Evolutionary conservation across 1,284 basidiomycete species (phyloP).

Genomic region (Boletus albobrunnescens): DNA sequence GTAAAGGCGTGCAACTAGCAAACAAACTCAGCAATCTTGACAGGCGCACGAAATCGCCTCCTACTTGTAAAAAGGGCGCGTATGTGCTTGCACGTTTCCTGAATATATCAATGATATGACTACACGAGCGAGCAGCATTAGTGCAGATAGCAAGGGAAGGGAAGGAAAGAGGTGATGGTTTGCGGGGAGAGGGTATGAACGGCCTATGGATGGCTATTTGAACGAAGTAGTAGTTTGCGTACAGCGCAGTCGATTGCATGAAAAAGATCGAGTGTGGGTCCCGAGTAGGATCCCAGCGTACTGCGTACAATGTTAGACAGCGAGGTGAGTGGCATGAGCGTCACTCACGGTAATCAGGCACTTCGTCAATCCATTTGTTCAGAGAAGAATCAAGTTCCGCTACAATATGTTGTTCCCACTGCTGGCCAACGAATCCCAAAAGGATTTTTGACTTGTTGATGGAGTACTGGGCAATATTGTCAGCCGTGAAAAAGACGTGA

Average conservation of each 20-base stretch:
- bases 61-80: slow-evolving; percentile 43
- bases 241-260: slow-evolving; percentile 66
- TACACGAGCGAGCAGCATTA: slow-evolving; percentile 77
- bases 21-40: slow-evolving; percentile 10
- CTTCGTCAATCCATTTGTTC: slow-evolving; percentile 72
- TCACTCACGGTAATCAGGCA: slow-evolving; percentile 60
- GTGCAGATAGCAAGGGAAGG: slow-evolving; percentile 82
- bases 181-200: slow-evolving; percentile 69
- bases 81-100: slow-evolving; percentile 34
- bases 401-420: slow-evolving; percentile 68
- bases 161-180: slow-evolving; percentile 53
- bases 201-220: slow-evolving; percentile 80
- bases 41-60: neutral
- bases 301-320: slow-evolving; percentile 32
- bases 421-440: slow-evolving; percentile 53
- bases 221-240: slow-evolving; percentile 65
- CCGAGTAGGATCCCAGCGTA: slow-evolving; percentile 71
- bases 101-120: slow-evolving; percentile 63
- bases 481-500: neutral
- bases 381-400: slow-evolving; percentile 73
- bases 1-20: slow-evolving; percentile 40
- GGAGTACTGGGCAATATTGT: slow-evolving; percentile 50
- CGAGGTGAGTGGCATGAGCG: neutral
- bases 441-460: slow-evolving; percentile 64
- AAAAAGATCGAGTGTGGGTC: slow-evolving; percentile 54